These are phyloP conservation scores for Fusarium brachygibbosum DNA, from an alignment of 2,329 filamentous ascomycete species.

Conservation along the genomic window DNA sequence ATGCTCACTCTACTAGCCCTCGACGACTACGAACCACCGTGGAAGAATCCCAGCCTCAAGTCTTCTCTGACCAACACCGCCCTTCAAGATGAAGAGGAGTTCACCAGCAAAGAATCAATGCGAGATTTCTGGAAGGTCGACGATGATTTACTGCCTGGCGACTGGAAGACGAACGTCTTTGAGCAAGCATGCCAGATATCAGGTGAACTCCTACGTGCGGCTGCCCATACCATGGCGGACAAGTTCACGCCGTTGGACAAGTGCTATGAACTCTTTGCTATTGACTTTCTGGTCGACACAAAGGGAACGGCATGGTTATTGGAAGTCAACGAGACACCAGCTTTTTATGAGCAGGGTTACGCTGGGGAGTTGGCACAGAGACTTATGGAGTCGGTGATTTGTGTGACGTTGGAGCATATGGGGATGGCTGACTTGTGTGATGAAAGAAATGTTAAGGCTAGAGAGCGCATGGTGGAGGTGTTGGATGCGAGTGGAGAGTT, in stretches of 20 bases:
- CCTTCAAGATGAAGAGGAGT: conserved; percentile 54
- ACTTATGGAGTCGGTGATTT: conserved; percentile 55
- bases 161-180: conserved; percentile 54
- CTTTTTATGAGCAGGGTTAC: conserved; percentile 54
- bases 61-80: conserved; percentile 57
- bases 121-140: conserved; percentile 52
- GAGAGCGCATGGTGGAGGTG: conserved; percentile 36
- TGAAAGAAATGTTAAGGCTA: background rate
- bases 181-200: conserved; percentile 54
- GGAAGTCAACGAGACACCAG: conserved; percentile 57
- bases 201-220: conserved; percentile 53
- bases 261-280: conserved; percentile 56
- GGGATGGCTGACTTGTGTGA: conserved; percentile 15
- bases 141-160: conserved; percentile 49
- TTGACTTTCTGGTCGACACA: conserved; percentile 55
- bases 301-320: conserved; percentile 53
- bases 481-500: conserved; percentile 39
- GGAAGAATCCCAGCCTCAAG: conserved; percentile 53
- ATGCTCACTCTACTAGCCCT: conserved; percentile 54
- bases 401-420: conserved; percentile 55
- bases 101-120: conserved; percentile 53
- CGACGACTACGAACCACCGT: conserved; percentile 55
- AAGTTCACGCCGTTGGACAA: conserved; percentile 55
- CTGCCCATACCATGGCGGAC: conserved; percentile 56
- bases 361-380: conserved; percentile 52